Conservation (phyloP, 352 stramenopile genomes). For the Globisporangium iwayamae region DNA sequence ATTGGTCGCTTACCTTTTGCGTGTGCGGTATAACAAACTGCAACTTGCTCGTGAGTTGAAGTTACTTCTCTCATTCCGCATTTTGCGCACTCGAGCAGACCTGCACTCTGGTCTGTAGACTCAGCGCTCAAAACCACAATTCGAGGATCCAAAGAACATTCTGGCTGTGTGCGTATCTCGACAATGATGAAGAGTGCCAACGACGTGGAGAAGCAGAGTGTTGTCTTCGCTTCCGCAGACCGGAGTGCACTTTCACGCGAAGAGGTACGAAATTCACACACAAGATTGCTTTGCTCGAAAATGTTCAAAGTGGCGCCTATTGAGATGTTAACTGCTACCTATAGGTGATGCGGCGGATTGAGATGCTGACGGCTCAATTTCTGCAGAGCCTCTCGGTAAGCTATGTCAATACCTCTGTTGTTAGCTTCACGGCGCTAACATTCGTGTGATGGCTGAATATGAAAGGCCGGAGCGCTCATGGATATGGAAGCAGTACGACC, state of each 20-base stretch:
- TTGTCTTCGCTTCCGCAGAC: not conserved
- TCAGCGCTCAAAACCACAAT: slow-evolving; percentile 6
- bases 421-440: not conserved
- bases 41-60: slow-evolving; percentile 31
- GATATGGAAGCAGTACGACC: slow-evolving; percentile 53
- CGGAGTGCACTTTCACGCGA: slow-evolving; percentile 22
- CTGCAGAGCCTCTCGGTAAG: slow-evolving; percentile 46
- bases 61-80: slow-evolving; percentile 13
- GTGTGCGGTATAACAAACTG: slow-evolving; percentile 15
- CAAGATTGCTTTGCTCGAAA: not conserved
- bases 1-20: slow-evolving; percentile 27
- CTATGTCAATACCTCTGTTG: not conserved
- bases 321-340: not conserved
- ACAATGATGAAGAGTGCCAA: not conserved
- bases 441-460: not conserved
- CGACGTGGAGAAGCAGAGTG: not conserved
- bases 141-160: not conserved
- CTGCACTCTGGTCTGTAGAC: not conserved
- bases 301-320: not conserved
- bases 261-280: slow-evolving; percentile 26
- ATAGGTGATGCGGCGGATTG: slow-evolving; percentile 61
- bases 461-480: slow-evolving; percentile 43
- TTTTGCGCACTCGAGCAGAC: slow-evolving; percentile 7
- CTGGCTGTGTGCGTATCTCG: not conserved
- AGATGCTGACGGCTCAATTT: slow-evolving; percentile 52